Evolutionary conservation across 352 stramenopile genomes (phyloP).

Genomic region (Globisporangium emineosum): DNA sequence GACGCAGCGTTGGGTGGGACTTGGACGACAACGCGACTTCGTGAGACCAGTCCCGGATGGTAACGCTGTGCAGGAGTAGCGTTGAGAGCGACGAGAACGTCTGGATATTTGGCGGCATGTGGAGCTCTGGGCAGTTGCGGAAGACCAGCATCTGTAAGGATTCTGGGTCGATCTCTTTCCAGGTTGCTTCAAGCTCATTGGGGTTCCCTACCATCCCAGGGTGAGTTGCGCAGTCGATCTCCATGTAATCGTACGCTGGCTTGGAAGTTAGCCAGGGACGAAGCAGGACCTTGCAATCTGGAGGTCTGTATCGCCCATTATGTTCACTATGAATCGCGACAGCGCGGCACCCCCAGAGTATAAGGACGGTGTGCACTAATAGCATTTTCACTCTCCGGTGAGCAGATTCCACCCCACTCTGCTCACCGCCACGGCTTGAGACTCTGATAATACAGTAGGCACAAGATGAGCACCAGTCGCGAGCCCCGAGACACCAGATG

Average conservation of each 20-base stretch:
- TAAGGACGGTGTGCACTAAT: conserved; percentile 18
- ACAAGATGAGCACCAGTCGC: conserved; percentile 26
- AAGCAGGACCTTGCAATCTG: conserved; percentile 30
- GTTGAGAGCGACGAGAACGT: conserved; percentile 24
- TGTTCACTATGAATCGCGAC: conserved; percentile 26
- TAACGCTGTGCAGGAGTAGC: conserved; percentile 41
- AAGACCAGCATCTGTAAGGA: conserved; percentile 18
- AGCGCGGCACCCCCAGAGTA: conserved; percentile 25
- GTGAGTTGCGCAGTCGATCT: conserved; percentile 23
- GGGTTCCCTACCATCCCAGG: conserved; percentile 1
- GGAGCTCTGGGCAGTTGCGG: conserved; percentile 26
- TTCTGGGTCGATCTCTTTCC: conserved; percentile 14
- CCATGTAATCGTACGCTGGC: conserved; percentile 36
- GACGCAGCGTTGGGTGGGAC: conserved; percentile 24
- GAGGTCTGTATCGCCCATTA: conserved; percentile 7
- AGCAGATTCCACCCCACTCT: not conserved
- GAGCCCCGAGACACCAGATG: conserved; percentile 7
- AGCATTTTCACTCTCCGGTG: too few species aligned
- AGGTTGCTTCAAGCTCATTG: conserved; percentile 14
- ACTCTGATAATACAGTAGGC: too few species aligned
- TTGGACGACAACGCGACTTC: conserved; percentile 25
- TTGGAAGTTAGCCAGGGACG: conserved; percentile 31
- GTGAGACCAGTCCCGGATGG: conserved; percentile 26
- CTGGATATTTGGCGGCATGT: conserved; percentile 23
- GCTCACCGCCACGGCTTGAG: not conserved